phyloP scores from a whole-genome alignment of 1,284 basidiomycete species.

The Puccinia novopanici region DNA sequence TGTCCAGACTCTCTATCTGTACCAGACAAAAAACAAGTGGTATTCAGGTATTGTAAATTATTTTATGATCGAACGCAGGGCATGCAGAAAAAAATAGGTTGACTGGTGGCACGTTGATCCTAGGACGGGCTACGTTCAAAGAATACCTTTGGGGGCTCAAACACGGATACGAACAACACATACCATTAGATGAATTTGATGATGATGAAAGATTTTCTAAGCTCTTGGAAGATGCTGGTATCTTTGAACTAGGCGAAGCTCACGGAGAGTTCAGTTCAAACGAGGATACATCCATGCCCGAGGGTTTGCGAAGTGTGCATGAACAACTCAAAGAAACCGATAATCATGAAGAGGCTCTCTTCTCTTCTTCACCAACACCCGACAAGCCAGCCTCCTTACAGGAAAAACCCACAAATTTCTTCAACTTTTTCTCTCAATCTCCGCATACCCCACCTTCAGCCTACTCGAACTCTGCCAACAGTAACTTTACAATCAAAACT shows the following conservation, averaged over 20 bases:
- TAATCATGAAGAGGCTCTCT: neutral
- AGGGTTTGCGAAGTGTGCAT: slow-evolving; percentile 31
- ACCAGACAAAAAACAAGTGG: neutral
- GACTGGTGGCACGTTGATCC: slow-evolving; percentile 58
- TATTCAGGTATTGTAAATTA: neutral
- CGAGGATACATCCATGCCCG: neutral
- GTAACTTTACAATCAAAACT: neutral
- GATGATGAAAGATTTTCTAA: slow-evolving; percentile 53
- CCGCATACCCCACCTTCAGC: neutral
- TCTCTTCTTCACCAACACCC: neutral
- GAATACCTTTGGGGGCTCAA: slow-evolving; percentile 59
- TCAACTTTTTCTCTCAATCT: slow-evolving; percentile 23
- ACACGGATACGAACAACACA: slow-evolving; percentile 56
- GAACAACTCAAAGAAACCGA: slow-evolving; percentile 6
- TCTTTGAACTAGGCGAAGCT: slow-evolving; percentile 21
- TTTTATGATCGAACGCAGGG: slow-evolving; percentile 23
- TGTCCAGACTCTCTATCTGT: neutral
- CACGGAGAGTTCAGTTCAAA: neutral
- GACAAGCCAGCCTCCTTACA: neutral
- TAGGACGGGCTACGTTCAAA: slow-evolving; percentile 58
- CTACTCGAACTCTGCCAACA: neutral
- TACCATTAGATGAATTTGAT: slow-evolving; percentile 55
- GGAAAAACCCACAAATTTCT: slow-evolving; percentile 10
- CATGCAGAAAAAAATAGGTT: slow-evolving; percentile 56
- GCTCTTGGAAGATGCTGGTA: slow-evolving; percentile 30